These are phyloP conservation scores for Cyclotella choctawhatcheeana DNA, from an alignment of 108 stramenopile species.

Conservation along the genomic window DNA sequence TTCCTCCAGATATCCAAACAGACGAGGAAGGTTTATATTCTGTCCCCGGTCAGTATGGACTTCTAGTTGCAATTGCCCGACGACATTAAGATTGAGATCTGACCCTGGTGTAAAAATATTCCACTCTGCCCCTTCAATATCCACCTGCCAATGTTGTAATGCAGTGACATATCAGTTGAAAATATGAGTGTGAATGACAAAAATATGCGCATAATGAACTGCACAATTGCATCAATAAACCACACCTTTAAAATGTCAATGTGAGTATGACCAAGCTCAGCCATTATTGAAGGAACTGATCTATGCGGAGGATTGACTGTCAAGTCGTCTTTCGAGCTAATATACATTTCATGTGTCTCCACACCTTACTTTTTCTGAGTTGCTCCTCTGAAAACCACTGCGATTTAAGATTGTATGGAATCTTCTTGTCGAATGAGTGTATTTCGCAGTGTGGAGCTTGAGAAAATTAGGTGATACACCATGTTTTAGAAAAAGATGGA, in stretches of 20 bases:
- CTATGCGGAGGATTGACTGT: background rate
- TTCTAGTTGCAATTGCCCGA: conserved; percentile 1
- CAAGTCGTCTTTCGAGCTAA: background rate
- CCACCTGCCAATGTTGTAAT: too few species aligned
- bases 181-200: background rate
- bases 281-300: background rate
- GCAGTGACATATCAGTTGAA: background rate
- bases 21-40: background rate
- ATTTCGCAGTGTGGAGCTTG: background rate
- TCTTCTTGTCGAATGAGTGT: background rate
- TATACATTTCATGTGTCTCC: conserved; percentile 9
- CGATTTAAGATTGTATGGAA: background rate
- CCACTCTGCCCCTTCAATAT: background rate
- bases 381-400: background rate
- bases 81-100: background rate
- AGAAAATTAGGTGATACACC: too few species aligned
- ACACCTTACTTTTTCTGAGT: background rate
- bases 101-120: background rate
- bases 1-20: background rate
- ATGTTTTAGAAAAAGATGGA: background rate
- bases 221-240: background rate
- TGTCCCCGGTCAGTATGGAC: background rate
- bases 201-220: background rate
- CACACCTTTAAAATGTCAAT: conserved; percentile 7
- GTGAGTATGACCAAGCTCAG: conserved; percentile 1